Percentiles rank a stretch among this genome's conserved stretches.
Evolutionary conservation across 2,329 filamentous ascomycete species (phyloP).

Genomic region (Penicillium palitans): DNA sequence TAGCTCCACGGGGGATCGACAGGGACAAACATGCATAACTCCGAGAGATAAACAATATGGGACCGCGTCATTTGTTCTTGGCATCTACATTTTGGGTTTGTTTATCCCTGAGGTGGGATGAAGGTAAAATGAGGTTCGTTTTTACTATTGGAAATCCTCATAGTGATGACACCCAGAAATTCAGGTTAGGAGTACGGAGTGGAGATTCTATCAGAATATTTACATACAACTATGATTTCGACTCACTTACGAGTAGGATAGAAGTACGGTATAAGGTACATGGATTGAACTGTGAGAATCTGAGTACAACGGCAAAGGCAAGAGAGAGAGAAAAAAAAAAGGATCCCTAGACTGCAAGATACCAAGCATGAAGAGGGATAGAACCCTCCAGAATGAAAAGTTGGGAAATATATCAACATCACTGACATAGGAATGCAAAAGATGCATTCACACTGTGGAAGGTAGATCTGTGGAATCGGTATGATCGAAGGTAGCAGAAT

Average conservation of each 20-base stretch:
- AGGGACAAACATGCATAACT: conserved; percentile 18
- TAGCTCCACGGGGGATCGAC: conserved; percentile 22
- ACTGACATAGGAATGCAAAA: conserved; percentile 5
- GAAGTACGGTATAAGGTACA: conserved; percentile 23
- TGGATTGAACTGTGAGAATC: conserved; percentile 25
- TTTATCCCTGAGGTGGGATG: neutral
- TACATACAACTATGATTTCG: neutral
- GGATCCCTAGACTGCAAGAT: conserved; percentile 19
- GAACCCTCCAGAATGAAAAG: conserved; percentile 7
- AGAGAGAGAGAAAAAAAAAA: conserved; percentile 4
- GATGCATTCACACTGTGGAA: neutral
- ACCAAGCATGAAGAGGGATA: conserved; percentile 19
- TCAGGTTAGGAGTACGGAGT: neutral
- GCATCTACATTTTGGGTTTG: neutral
- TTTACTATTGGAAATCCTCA: neutral
- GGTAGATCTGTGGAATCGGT: conserved; percentile 9
- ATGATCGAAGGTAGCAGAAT: neutral
- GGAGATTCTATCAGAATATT: neutral
- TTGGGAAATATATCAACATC: conserved; percentile 8
- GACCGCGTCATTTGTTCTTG: conserved; percentile 3
- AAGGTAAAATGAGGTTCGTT: too few relatives aligned
- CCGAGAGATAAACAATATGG: conserved; percentile 14
- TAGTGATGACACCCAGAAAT: neutral
- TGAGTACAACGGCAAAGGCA: conserved; percentile 19
- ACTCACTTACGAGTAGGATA: neutral